Evolutionary conservation across 2,329 filamentous ascomycete species (phyloP), one percentile per base, ranked within the genome.

Genomic region (Geosmithia morbida): DNA sequence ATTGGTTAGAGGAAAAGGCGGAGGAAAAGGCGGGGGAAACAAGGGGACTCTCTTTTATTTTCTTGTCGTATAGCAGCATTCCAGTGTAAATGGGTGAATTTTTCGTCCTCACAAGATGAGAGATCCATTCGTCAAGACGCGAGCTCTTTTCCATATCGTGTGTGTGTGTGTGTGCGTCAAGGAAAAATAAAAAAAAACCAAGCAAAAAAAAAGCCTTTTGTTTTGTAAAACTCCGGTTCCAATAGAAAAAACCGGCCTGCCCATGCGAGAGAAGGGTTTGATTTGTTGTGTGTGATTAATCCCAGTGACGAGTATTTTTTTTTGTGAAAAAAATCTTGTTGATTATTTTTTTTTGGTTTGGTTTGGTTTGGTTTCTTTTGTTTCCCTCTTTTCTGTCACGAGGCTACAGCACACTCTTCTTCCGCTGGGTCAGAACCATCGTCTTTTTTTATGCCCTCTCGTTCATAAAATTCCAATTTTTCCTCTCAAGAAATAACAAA

Each of bases 181-280:
- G n/a, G n/a, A n/a, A n/a, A n/a, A n/a, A n/a, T n/a, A n/a, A n/a
- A 26, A 26, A 37, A 61, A 65, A 66, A 62, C 59, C 64, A 64
- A 66, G 63, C 63, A 66, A 64, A 26, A 26, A 26, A 26, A 26
- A 26, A n/a, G n/a, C n/a, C n/a, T n/a, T n/a, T n/a, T n/a, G n/a
- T n/a, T n/a, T n/a, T n/a, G n/a, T 30, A 61, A 62, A 66, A 68
- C 65, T 67, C 66, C 66, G 57, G 58, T 67, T 66, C 63, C 64
- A 63, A 26, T 5, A 5, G 8, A 26, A 26, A 26, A 4, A 26
- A 66, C 64, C 61, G 62, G 62, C 63, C 63, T 62, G 61, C 63
- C 33, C 33, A 16, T 58, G 64, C 59, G 62, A 59, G 66, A 13
- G 14, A 37, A 37, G 14, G 13, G 5, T 13, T 58, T 61, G 57